Conservation (phyloP, 371 early-diverging fungal species). For the Mucor indicus region DNA sequence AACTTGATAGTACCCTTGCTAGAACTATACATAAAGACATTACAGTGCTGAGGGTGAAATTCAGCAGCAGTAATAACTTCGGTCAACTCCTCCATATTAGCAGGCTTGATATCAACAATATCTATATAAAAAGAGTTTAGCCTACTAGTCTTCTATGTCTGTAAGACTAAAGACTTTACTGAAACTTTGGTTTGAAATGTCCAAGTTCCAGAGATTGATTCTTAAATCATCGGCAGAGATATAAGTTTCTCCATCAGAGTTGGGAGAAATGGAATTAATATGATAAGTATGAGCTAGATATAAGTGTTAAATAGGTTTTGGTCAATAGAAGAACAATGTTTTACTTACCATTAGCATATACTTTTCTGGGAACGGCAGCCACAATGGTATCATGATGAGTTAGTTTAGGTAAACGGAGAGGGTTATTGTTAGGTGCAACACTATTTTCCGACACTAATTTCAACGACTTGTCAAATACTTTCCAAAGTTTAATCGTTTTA, state of each 20-base stretch:
- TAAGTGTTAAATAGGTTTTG: not conserved
- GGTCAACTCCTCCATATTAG: slow-evolving; percentile 92
- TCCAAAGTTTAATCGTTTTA: slow-evolving; percentile 94
- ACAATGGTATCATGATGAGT: slow-evolving; percentile 80
- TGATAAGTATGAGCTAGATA: slow-evolving; percentile 85
- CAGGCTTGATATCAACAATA: slow-evolving; percentile 95
- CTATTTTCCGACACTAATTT: slow-evolving; percentile 72
- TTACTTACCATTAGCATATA: slow-evolving; percentile 69
- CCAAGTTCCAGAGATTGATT: slow-evolving; percentile 92
- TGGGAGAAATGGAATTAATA: slow-evolving; percentile 93
- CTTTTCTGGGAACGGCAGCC: slow-evolving; percentile 79
- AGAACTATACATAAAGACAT: slow-evolving; percentile 88
- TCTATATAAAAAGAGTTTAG: slow-evolving; percentile 32
- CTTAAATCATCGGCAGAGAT: slow-evolving; percentile 94
- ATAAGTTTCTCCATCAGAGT: slow-evolving; percentile 88
- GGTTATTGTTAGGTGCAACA: not conserved
- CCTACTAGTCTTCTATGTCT: not conserved
- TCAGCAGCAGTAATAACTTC: slow-evolving; percentile 95
- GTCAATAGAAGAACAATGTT: not conserved
- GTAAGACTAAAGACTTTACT: slow-evolving; percentile 19
- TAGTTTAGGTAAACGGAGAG: slow-evolving; percentile 66
- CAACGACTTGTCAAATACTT: slow-evolving; percentile 83
- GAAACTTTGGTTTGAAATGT: slow-evolving; percentile 86
- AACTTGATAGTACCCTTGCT: slow-evolving; percentile 90
- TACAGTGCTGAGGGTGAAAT: slow-evolving; percentile 87